Conservation (phyloP, 2,329 filamentous ascomycete species). For the Aspergillus texensis region DNA sequence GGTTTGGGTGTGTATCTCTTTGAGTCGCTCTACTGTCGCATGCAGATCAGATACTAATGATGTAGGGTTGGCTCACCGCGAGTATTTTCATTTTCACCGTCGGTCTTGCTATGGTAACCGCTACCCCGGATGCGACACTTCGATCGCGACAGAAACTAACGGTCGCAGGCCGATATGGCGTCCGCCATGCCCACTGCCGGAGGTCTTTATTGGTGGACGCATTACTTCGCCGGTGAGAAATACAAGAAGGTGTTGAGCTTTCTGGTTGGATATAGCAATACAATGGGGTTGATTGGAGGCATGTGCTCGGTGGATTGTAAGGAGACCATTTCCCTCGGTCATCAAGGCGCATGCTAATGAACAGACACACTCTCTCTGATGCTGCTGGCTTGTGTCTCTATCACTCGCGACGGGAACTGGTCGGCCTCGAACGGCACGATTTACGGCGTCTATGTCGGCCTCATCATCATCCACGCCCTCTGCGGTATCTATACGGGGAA, state of each 20-base stretch:
- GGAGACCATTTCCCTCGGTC: constrained; percentile 1
- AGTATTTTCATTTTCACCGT: constrained; percentile 62
- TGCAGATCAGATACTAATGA: not conserved
- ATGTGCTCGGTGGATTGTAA: constrained; percentile 63
- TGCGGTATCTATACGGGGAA: constrained; percentile 56
- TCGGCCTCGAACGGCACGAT: constrained; percentile 57
- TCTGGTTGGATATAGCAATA: constrained; percentile 64
- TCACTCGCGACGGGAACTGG: constrained; percentile 60
- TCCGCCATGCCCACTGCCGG: constrained; percentile 62
- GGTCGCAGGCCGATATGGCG: constrained; percentile 50
- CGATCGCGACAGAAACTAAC: constrained; percentile 2
- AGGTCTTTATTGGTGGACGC: constrained; percentile 63
- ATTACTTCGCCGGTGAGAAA: constrained; percentile 59
- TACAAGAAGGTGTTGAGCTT: constrained; percentile 62
- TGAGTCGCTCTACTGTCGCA: not conserved
- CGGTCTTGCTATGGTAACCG: constrained; percentile 59
- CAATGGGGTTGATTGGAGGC: constrained; percentile 62
- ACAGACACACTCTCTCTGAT: constrained; percentile 35
- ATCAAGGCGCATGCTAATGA: not conserved
- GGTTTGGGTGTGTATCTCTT: constrained; percentile 54
- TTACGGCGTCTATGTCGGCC: constrained; percentile 59
- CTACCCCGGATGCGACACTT: constrained; percentile 23
- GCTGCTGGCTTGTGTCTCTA: constrained; percentile 58
- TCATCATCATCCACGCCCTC: constrained; percentile 58
- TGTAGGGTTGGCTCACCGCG: constrained; percentile 59